Conservation (phyloP, 345 rosid species). For the Arabidopsis arenosa region DNA sequence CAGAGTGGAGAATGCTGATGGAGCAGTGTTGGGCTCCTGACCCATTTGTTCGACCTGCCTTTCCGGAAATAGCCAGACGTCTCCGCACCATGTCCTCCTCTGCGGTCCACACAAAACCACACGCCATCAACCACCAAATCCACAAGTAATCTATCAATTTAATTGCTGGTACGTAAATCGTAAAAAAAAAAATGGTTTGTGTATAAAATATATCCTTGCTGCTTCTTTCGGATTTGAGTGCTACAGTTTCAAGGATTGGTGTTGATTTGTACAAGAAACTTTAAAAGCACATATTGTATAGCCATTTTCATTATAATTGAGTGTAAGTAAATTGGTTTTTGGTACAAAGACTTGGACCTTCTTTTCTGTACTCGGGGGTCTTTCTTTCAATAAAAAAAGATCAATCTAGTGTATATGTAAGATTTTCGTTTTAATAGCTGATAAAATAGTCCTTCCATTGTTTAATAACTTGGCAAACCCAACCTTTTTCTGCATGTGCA, state of each 20-base stretch:
- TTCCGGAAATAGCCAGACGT: slow-evolving; percentile 76
- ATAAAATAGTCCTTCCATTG: neutral
- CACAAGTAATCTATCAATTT: slow-evolving; percentile 32
- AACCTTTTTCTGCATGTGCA: neutral
- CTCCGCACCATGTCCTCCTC: slow-evolving; percentile 70
- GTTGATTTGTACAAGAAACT: slow-evolving; percentile 44
- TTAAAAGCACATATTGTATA: slow-evolving; percentile 41
- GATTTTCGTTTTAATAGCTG: neutral
- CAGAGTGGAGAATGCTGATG: slow-evolving; percentile 81
- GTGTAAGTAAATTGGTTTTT: slow-evolving; percentile 47
- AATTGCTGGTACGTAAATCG: slow-evolving; percentile 1
- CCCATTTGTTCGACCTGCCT: slow-evolving; percentile 74
- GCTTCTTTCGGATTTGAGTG: slow-evolving; percentile 32
- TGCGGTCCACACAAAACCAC: slow-evolving; percentile 53
- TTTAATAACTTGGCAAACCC: neutral
- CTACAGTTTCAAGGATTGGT: slow-evolving; percentile 32
- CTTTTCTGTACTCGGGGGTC: neutral
- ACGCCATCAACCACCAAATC: slow-evolving; percentile 44
- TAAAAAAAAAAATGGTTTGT: slow-evolving; percentile 20
- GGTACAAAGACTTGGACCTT: slow-evolving; percentile 19
- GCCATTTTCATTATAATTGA: slow-evolving; percentile 36
- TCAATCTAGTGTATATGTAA: neutral
- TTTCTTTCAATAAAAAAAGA: slow-evolving; percentile 2
- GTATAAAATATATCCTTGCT: slow-evolving; percentile 34
- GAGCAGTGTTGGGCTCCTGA: slow-evolving; percentile 95